Conservation (phyloP, 192 early-diverging fungal species). For the Coemansia sp. region DNA sequence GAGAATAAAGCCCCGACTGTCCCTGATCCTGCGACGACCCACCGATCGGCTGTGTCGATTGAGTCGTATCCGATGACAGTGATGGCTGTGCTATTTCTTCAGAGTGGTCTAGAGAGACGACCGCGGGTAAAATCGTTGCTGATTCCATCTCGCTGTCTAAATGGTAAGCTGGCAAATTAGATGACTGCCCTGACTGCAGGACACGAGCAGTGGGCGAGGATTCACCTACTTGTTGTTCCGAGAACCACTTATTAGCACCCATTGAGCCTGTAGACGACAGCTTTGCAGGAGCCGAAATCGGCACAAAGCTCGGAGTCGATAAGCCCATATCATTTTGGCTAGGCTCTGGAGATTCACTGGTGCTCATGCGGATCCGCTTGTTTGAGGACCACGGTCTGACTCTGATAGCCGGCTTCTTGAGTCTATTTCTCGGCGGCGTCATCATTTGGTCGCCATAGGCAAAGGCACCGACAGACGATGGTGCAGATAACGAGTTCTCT, state of each 20-base stretch:
- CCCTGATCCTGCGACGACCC: no score
- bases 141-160: no score
- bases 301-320: background rate
- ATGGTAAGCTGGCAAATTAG: no score
- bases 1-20: no score
- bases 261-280: background rate
- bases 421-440: slow-evolving; percentile 3
- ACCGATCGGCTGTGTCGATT: no score
- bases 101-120: no score
- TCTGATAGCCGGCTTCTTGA: background rate
- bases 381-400: slow-evolving; percentile 16
- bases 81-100: no score
- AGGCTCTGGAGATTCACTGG: slow-evolving; percentile 8
- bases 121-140: no score
- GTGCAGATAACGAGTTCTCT: background rate
- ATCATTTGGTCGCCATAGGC: background rate
- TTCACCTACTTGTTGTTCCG: no score
- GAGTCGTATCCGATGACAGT: no score
- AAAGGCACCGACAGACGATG: background rate
- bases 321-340: background rate
- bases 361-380: slow-evolving; percentile 43
- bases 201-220: no score
- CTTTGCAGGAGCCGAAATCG: background rate
- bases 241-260: background rate
- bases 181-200: no score